Evolutionary conservation across 257 asterid species (phyloP), one percentile per base, ranked within the genome.

Genomic region (Solanum medicagineum): DNA sequence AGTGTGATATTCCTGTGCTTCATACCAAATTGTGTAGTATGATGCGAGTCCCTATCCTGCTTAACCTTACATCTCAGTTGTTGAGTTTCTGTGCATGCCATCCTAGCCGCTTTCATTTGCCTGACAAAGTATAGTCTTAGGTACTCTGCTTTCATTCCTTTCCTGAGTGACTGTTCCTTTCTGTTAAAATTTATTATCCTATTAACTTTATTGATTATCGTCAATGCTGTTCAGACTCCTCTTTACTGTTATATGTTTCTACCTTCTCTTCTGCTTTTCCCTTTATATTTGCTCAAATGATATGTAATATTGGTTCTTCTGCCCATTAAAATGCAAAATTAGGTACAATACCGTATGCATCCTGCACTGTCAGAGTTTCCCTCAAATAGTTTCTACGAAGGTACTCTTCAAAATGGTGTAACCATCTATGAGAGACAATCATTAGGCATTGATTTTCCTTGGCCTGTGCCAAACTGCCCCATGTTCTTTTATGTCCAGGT

Each of bases 401-500:
- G 99, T 16, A 97, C 99, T 71, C 99, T 97, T 87, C 99, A 97
- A 90, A 97, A 97, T 88, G 99, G 99, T 85, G 99, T 97, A 81
- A 95, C 99, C 77, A 84, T 97, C 63, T 93, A 92, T 29, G 99
- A 97, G 85, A 92, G 99, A 91, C 99, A 92, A 88, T 94, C 98
- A 60, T 93, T 97, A 81, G 99, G 99, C 88, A 94, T 97, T 90
- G 99, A 97, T 91, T 97, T 97, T 83, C 99, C 99, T 60, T 94
- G 99, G 99, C 99, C 98, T 47, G 98, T 97, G 86, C 99, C 99
- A 47, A 94, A 93, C 88, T 94, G 99, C 75, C 99, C 99, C 82
- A 97, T 94, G 99, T 95, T 97, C 90, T 97, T 97, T 87, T 97
- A 97, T 87, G 99, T 97, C 81, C 99, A 97, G 99, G 99, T 95